Conservation (phyloP, 331 rosid species). For the Phaseolus coccineus region DNA sequence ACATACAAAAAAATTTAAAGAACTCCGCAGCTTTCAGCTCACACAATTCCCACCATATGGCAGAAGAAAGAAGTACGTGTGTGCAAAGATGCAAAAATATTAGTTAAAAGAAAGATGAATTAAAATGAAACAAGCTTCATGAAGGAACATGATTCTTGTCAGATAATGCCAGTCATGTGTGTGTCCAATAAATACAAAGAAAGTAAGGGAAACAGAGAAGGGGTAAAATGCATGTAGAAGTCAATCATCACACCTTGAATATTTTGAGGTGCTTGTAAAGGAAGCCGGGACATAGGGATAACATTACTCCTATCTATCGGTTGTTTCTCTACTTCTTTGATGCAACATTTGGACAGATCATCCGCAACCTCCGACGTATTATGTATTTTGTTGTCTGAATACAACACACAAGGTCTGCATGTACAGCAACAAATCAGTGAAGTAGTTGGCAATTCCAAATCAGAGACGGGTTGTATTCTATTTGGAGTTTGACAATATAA, state of each 20-base stretch:
- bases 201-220: background rate
- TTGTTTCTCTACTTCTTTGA: constrained; percentile 85
- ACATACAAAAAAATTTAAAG: background rate
- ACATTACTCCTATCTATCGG: constrained; percentile 67
- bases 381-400: constrained; percentile 67
- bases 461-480: constrained; percentile 19
- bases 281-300: constrained; percentile 67
- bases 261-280: constrained; percentile 79
- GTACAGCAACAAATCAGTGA: constrained; percentile 48
- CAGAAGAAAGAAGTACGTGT: background rate
- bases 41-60: background rate
- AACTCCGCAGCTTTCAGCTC: constrained; percentile 4
- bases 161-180: background rate
- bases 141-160: background rate
- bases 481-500: constrained; percentile 8
- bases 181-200: background rate
- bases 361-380: constrained; percentile 72
- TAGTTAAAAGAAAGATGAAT: constrained; percentile 10
- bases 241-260: constrained; percentile 70
- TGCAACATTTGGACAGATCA: constrained; percentile 82
- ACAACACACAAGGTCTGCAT: constrained; percentile 80
- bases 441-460: constrained; percentile 12
- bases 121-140: constrained; percentile 9
- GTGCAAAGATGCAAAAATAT: background rate
- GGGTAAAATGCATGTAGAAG: constrained; percentile 11